Conservation (phyloP, 108 stramenopile species). For the Aurantiochytrium sp. region DNA sequence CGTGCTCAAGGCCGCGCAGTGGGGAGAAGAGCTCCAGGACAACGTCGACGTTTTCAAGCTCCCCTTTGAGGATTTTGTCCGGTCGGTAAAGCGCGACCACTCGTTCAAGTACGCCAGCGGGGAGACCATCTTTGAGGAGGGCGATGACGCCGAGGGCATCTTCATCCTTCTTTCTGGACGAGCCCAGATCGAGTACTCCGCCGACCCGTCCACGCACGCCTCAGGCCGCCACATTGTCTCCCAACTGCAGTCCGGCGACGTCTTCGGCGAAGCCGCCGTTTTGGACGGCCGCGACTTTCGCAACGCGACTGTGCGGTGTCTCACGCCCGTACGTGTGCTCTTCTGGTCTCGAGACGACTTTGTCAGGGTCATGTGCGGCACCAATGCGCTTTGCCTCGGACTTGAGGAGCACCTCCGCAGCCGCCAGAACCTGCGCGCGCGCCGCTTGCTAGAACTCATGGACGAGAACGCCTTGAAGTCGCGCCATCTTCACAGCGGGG, state of each 20-base stretch:
- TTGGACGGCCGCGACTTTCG: neutral
- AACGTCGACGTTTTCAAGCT: neutral
- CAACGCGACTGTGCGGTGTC: neutral
- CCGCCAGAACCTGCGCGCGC: slow-evolving; percentile 3
- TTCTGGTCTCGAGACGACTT: neutral
- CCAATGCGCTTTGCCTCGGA: neutral
- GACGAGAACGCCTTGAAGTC: neutral
- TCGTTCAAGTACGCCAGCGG: neutral
- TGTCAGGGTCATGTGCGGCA: neutral
- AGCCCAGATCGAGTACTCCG: neutral
- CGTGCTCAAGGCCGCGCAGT: neutral
- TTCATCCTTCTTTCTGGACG: neutral
- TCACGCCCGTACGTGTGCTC: neutral
- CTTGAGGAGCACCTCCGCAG: slow-evolving; percentile 4
- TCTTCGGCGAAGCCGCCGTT: slow-evolving; percentile 10
- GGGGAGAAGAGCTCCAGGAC: neutral
- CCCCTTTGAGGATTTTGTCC: neutral
- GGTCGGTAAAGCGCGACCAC: neutral
- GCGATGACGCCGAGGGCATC: neutral
- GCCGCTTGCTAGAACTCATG: neutral
- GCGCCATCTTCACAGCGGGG: neutral
- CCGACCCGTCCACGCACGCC: neutral
- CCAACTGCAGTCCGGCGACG: neutral
- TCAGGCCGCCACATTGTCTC: neutral
- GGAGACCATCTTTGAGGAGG: neutral